These are phyloP conservation scores for Bjerkandera adusta DNA, from an alignment of 1,284 basidiomycete genomes.

Conservation along the genomic window DNA sequence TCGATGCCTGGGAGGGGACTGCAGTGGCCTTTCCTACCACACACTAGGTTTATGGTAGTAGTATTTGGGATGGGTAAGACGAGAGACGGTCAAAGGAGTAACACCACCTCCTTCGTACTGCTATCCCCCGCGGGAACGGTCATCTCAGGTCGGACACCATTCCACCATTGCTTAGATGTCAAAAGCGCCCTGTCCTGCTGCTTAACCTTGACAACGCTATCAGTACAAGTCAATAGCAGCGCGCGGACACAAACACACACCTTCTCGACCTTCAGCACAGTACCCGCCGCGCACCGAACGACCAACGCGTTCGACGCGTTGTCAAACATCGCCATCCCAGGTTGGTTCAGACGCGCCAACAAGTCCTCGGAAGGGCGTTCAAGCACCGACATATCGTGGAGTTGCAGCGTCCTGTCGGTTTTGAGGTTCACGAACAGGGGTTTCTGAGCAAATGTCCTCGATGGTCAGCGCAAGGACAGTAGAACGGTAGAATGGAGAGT, in stretches of 20 bases:
- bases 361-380: slow-evolving; percentile 13
- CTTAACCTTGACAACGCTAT: slow-evolving; percentile 38
- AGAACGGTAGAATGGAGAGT: neutral
- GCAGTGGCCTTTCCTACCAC: too few species aligned
- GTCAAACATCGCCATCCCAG: slow-evolving; percentile 44
- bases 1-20: too few species aligned
- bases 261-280: slow-evolving; percentile 46
- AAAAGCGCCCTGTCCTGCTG: slow-evolving; percentile 49
- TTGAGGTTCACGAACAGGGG: slow-evolving; percentile 44
- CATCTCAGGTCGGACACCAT: slow-evolving; percentile 37
- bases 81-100: neutral
- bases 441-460: slow-evolving; percentile 31
- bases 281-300: slow-evolving; percentile 48
- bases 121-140: neutral
- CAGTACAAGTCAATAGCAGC: neutral
- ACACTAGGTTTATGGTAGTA: too few species aligned
- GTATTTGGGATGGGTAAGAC: too few species aligned
- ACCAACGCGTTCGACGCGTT: slow-evolving; percentile 37
- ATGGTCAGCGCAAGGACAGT: neutral
- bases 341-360: slow-evolving; percentile 26
- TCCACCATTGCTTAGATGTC: slow-evolving; percentile 46
- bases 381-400: slow-evolving; percentile 38
- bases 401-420: slow-evolving; percentile 42
- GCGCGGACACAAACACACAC: slow-evolving; percentile 16
- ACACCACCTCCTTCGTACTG: too few species aligned